phyloP scores from a whole-genome alignment of 805 yeast genomes.

The Wickerhamiella slavikovae region DNA sequence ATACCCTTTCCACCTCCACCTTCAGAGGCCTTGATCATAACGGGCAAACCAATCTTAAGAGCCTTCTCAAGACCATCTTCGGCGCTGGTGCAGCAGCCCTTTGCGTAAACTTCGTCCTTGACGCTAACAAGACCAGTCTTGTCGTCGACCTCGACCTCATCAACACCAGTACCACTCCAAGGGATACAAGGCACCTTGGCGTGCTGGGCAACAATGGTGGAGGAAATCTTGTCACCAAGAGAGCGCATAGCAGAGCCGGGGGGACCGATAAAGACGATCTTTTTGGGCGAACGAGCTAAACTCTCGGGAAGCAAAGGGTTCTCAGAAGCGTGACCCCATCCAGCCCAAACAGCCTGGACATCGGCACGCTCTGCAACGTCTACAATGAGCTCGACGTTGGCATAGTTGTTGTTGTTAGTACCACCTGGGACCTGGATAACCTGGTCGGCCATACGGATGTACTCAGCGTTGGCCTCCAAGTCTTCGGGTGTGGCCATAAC shows the following conservation, averaged over 20 bases:
- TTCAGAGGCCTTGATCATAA: conserved; percentile 97
- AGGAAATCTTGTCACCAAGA: conserved; percentile 94
- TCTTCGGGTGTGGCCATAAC: conserved; percentile 99
- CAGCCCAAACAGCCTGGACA: conserved; percentile 99
- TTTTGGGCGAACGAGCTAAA: conserved; percentile 81
- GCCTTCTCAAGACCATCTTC: conserved; percentile 83
- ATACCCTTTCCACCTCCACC: conserved; percentile 99
- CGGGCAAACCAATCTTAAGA: conserved; percentile 81
- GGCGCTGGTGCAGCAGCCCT: conserved; percentile 75
- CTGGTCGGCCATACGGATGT: conserved; percentile 97
- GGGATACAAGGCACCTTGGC: conserved; percentile 98
- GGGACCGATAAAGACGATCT: conserved; percentile 89
- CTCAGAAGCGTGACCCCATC: conserved; percentile 99
- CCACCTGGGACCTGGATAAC: conserved; percentile 98
- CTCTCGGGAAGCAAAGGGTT: conserved; percentile 87
- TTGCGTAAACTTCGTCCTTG: conserved; percentile 55
- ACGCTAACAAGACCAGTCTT: conserved; percentile 72
- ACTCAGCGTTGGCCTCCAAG: conserved; percentile 88
- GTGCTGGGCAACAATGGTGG: conserved; percentile 97
- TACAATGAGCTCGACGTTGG: conserved; percentile 91
- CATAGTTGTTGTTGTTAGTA: conserved; percentile 94
- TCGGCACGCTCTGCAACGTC: conserved; percentile 93
- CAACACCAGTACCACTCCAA: conserved; percentile 98
- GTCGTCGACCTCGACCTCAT: conserved; percentile 49
- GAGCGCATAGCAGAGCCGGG: conserved; percentile 99